phyloP scores from a whole-genome alignment of 441 rosid species.

The Populus hybrid region DNA sequence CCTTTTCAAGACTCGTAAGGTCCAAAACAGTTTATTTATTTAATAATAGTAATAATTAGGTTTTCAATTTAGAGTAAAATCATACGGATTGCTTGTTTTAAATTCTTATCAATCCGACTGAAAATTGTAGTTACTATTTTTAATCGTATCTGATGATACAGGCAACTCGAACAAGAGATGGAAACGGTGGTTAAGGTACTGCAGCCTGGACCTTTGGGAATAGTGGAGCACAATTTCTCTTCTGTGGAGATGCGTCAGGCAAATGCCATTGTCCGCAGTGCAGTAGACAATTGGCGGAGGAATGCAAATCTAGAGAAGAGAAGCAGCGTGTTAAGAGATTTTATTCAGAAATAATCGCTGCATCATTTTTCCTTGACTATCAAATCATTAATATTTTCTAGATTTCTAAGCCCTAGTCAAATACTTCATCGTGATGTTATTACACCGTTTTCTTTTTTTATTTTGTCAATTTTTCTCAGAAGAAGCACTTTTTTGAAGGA shows the following conservation, averaged over 20 bases:
- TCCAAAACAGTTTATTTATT: slow-evolving; percentile 6
- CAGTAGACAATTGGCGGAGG: slow-evolving; percentile 62
- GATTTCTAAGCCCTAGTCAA: background rate
- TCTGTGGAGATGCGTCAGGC: slow-evolving; percentile 61
- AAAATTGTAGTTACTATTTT: background rate
- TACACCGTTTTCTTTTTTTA: too few species aligned
- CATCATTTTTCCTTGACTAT: background rate
- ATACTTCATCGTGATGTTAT: background rate
- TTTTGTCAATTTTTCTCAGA: too few species aligned
- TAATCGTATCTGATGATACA: slow-evolving; percentile 11
- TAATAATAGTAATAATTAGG: background rate
- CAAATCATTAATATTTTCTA: too few species aligned
- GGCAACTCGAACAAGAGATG: slow-evolving; percentile 76
- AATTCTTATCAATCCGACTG: background rate
- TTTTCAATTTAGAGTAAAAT: slow-evolving; percentile 6
- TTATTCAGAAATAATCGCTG: slow-evolving; percentile 32
- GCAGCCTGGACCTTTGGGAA: slow-evolving; percentile 88
- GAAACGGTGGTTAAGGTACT: slow-evolving; percentile 81
- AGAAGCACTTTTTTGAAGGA: too few species aligned
- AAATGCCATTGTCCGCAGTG: slow-evolving; percentile 51
- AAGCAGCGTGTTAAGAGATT: slow-evolving; percentile 48
- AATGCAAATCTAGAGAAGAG: slow-evolving; percentile 49
- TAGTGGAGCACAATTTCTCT: slow-evolving; percentile 79
- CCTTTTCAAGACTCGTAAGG: slow-evolving; percentile 55
- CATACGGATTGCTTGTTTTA: background rate